phyloP scores from a whole-genome alignment of 2,329 filamentous ascomycete species.

The Fusarium subtropicale region DNA sequence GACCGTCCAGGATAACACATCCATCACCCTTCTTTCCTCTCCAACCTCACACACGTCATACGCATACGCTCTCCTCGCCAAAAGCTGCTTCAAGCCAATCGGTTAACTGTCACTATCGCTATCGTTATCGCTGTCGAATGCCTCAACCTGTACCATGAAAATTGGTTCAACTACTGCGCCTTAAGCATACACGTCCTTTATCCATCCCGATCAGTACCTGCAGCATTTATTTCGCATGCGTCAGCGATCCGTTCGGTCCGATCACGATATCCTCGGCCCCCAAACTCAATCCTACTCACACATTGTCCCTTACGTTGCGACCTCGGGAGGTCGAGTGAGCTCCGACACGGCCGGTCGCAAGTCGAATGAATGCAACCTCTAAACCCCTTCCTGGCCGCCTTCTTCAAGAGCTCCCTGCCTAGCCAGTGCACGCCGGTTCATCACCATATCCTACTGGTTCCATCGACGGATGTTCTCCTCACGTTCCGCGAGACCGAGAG shows the following conservation, averaged over 20 bases:
- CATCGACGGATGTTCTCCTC: constrained; percentile 90
- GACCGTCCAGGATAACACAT: constrained; percentile 6
- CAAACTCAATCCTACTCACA: constrained; percentile 19
- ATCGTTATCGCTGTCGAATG: constrained; percentile 42
- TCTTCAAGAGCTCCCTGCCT: constrained; percentile 95
- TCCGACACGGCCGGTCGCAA: constrained; percentile 46
- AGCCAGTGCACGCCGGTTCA: constrained; percentile 91
- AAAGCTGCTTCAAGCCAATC: constrained; percentile 26
- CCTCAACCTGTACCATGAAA: constrained; percentile 41
- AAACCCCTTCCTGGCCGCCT: constrained; percentile 98
- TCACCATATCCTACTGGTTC: constrained; percentile 93
- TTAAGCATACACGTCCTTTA: constrained; percentile 24
- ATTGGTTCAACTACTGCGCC: constrained; percentile 25
- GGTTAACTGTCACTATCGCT: constrained; percentile 38
- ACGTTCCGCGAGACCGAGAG: constrained; percentile 89
- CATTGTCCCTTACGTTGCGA: constrained; percentile 36
- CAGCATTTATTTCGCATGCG: constrained; percentile 42
- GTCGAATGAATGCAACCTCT: constrained; percentile 85
- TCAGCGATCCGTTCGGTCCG: constrained; percentile 36
- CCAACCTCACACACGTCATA: constrained; percentile 26
- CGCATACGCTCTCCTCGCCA: constrained; percentile 5
- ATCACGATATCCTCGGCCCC: constrained; percentile 18
- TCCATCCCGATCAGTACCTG: constrained; percentile 7
- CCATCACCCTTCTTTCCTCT: constrained; percentile 5
- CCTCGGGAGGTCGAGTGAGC: constrained; percentile 46